Percentiles rank a stretch among this genome's conserved stretches.
These are phyloP conservation scores for Agapanthus africanus DNA, from an alignment of 106 monocot genomes.

Conservation along the genomic window DNA sequence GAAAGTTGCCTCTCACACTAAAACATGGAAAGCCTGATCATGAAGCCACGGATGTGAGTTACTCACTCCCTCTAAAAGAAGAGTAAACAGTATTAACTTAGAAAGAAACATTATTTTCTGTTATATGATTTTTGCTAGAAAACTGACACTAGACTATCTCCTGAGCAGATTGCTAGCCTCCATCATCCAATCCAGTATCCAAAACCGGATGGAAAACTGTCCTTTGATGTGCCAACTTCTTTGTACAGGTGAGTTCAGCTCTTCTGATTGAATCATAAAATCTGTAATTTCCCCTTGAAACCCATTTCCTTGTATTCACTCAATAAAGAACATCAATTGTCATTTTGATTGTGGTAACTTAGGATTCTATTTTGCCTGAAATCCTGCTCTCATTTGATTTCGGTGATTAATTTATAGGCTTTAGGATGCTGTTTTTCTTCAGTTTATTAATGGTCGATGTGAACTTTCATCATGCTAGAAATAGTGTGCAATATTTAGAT, in stretches of 20 bases:
- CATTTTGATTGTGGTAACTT: too few species aligned
- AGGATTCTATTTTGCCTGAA: too few species aligned
- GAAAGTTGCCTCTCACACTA: constrained; percentile 63
- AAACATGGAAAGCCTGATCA: constrained; percentile 96
- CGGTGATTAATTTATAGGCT: too few species aligned
- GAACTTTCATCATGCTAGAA: background rate
- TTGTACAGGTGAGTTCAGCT: constrained; percentile 62
- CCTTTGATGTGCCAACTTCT: constrained; percentile 97
- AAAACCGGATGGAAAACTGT: constrained; percentile 75
- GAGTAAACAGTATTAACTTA: background rate
- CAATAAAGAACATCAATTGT: too few species aligned
- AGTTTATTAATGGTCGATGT: too few species aligned
- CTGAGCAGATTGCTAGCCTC: constrained; percentile 44
- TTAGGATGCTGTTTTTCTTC: too few species aligned
- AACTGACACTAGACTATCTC: constrained; percentile 4
- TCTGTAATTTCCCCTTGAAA: background rate
- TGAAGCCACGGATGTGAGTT: constrained; percentile 84
- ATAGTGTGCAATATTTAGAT: background rate
- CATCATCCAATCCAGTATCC: constrained; percentile 74
- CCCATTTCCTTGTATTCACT: background rate
- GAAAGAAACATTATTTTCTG: background rate
- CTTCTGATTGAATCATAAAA: background rate
- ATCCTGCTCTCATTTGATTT: too few species aligned
- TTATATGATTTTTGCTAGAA: background rate
- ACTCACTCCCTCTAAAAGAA: background rate